A percentile compares a stretch with the other conserved stretches of the same genome.
phyloP scores from a whole-genome alignment of 805 yeast species.

The Saturnispora diversa region DNA sequence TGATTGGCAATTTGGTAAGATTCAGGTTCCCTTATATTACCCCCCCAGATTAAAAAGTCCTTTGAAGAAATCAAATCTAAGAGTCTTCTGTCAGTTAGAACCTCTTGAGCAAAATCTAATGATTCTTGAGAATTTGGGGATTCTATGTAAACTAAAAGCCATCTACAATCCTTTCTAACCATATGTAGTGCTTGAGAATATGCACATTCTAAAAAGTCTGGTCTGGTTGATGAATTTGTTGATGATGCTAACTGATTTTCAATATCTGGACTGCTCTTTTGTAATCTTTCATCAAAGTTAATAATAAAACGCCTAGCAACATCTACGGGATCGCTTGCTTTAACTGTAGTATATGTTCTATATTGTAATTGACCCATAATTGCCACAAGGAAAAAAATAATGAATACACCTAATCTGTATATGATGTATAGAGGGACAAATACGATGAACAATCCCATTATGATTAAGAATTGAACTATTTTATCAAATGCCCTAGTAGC shows the following conservation, averaged over 20 bases:
- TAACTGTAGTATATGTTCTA: conserved; percentile 18
- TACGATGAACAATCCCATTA: conserved; percentile 11
- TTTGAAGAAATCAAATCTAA: conserved; percentile 39
- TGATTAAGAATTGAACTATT: not conserved
- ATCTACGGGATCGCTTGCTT: conserved; percentile 26
- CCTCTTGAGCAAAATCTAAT: conserved; percentile 40
- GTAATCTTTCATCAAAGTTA: conserved; percentile 28
- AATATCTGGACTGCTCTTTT: conserved; percentile 1
- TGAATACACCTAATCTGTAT: conserved; percentile 17
- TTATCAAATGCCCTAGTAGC: not conserved
- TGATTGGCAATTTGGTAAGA: conserved; percentile 76
- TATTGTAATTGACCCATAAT: conserved; percentile 19
- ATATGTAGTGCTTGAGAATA: conserved; percentile 70
- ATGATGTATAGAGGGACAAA: conserved; percentile 24
- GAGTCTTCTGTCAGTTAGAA: conserved; percentile 46
- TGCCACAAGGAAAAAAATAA: conserved; percentile 21
- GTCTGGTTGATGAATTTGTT: too few relatives aligned
- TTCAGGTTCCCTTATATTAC: conserved; percentile 73
- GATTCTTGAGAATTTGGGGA: conserved; percentile 64
- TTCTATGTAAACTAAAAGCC: conserved; percentile 65
- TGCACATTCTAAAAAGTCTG: conserved; percentile 57
- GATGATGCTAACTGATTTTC: conserved; percentile 9
- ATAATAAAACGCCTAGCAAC: conserved; percentile 28
- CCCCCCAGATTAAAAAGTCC: conserved; percentile 75
- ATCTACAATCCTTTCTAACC: conserved; percentile 63